Evolutionary conservation across 805 yeast genomes (phyloP), one percentile per base, ranked within the genome.

Genomic region (Candida michaelii): DNA sequence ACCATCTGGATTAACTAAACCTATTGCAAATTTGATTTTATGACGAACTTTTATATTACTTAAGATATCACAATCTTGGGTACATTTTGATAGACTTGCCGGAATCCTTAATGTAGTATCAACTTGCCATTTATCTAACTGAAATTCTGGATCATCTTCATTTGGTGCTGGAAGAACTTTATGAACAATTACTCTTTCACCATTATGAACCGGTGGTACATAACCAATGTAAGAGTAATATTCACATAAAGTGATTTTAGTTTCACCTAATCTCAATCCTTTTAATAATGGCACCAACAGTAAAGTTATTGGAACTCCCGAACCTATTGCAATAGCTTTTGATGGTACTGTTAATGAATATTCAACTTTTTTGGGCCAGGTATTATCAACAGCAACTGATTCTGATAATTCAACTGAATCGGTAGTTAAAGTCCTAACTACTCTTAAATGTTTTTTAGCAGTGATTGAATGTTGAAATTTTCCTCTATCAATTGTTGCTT

Each of bases 331-430:
- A 17, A 89, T 77, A 0, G 97, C 96, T 55, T 87, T 83, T 18
- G 88, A 74, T 0, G 98, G 97, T 5, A 87, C 82, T 40, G 87
- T 84, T 45, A 93, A 80, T 2, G 89, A 77, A 60, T 91, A 91
- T 56, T 91, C 97, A 24, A 91, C 88, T 59, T 93, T 93, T 35
- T 81, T 71, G 2, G 98, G 97, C 98, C 98, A 91, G 1, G 90
- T 83, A 59, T 91, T 91, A 57, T 89, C 96, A 24, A 91, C 95
- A 0, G 95, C 87, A 53, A 90, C 86, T 0, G 98, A 88, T 61
- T 91, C 97, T 0, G 95, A 76, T 17, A 89, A 70, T 54, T 93
- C 98, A 3, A 86, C 77, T 1, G 95, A 77, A 60, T 91, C 98
- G 0, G 95, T 78, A 1, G 96, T 82, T 45, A 91, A 66, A 0